Percentiles rank a stretch among this genome's conserved stretches.
Conservation (phyloP, 306 rosid species). For the Casuarina cunninghamiana region DNA sequence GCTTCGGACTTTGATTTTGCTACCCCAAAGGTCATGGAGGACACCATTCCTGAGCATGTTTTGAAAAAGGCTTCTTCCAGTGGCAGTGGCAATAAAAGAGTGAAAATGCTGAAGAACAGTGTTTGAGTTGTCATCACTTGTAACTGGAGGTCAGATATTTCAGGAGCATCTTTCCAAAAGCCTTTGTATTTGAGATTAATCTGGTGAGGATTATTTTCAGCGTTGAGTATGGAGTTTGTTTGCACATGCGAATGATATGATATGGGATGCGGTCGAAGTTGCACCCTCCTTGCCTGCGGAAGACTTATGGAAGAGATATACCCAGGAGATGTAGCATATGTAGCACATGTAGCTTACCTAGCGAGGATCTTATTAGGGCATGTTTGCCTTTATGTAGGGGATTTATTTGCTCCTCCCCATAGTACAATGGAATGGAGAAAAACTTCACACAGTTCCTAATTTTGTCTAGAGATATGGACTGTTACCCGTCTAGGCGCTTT, state of each 20-base stretch:
- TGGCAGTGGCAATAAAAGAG: conserved; percentile 36
- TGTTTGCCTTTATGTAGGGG: neutral
- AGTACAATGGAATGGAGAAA: neutral
- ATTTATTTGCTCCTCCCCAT: neutral
- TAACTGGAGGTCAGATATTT: neutral
- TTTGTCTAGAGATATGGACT: neutral
- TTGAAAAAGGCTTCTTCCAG: conserved; percentile 37
- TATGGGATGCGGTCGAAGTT: neutral
- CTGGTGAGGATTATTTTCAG: neutral
- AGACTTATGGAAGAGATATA: neutral
- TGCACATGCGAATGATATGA: neutral
- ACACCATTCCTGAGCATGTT: conserved; percentile 57
- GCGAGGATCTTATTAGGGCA: neutral
- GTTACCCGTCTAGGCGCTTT: neutral
- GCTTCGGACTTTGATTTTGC: conserved; percentile 57
- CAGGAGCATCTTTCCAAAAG: neutral
- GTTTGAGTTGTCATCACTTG: conserved; percentile 17
- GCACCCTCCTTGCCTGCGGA: too few relatives aligned
- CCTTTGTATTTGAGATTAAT: neutral
- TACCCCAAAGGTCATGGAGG: conserved; percentile 76
- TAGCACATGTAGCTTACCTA: neutral
- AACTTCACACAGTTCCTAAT: neutral
- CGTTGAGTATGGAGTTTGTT: neutral
- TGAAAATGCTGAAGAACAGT: conserved; percentile 31
- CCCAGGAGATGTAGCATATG: too few relatives aligned